phyloP scores from a whole-genome alignment of 2,329 filamentous ascomycete species.

The Plectosphaerella cucumerina region DNA sequence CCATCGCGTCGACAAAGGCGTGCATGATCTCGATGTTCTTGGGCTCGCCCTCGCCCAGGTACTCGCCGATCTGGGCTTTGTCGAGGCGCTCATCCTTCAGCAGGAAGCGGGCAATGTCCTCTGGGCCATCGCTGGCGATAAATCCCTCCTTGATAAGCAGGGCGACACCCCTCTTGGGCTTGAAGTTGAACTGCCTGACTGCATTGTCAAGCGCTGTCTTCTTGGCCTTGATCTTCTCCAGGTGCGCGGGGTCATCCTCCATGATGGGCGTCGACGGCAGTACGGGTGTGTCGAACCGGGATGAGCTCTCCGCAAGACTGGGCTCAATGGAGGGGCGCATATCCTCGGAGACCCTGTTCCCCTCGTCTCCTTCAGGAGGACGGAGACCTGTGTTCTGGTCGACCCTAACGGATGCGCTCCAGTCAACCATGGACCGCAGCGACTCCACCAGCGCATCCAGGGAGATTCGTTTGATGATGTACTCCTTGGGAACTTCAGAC shows the following conservation, averaged over 20 bases:
- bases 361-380: conserved; percentile 22
- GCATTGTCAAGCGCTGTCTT: conserved; percentile 91
- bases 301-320: conserved; percentile 53
- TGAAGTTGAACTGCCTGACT: conserved; percentile 93
- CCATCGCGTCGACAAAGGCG: conserved; percentile 92
- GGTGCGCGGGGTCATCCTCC: conserved; percentile 87
- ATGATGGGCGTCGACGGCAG: conserved; percentile 63
- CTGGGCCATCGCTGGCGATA: conserved; percentile 71
- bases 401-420: conserved; percentile 66
- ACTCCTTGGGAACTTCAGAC: conserved; percentile 77
- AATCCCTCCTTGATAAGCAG: conserved; percentile 79
- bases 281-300: conserved; percentile 55
- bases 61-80: conserved; percentile 91
- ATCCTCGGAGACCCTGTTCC: conserved; percentile 33
- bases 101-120: conserved; percentile 82
- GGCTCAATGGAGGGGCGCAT: conserved; percentile 66
- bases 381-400: conserved; percentile 44
- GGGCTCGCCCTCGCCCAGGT: conserved; percentile 86
- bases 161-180: conserved; percentile 91
- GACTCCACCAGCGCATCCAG: conserved; percentile 87
- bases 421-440: conserved; percentile 84
- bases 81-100: conserved; percentile 78
- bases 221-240: conserved; percentile 91
- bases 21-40: conserved; percentile 89
- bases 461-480: conserved; percentile 84